Base-by-base conservation (phyloP, 1,284 basidiomycete species). In the Peniophora sp. region DNA sequence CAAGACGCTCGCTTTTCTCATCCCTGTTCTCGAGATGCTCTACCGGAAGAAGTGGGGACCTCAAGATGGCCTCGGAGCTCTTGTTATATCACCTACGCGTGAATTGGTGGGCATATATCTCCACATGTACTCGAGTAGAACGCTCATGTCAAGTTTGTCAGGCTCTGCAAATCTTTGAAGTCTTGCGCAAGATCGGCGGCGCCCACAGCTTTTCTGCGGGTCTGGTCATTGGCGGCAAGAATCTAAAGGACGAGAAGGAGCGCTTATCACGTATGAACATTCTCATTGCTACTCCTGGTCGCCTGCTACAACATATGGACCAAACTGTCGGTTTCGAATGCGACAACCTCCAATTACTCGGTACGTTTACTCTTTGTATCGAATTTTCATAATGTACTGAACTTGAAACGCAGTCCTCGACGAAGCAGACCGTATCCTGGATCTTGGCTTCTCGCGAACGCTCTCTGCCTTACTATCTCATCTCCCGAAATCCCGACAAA, bases 91-190 rank as follows among this genome's bases (percentile, higher is more conserved):
- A 2, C 97, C 97, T 1, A 99, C 96, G 1, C 78, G 96, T 52
- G 97, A 99, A 70, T 72, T 99, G 50, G 90, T 91, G 57, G 61
- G 75, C 10, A 70, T 14, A n/a, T 8, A 27, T n/a, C n/a, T 34
- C 24, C 52, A 22, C 51, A 35, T 48, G 49, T 11, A 39, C 14
- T 23, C 12, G 3, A 3, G 9, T 39, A 8, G 27, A 35, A 25
- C 36, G 34, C 54, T n/a, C 50, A 47, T 17, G 32, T 3, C n/a
- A n/a, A n/a, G n/a, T 36, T 16, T 17, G 1, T 11, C 47, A 90
- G 88, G 94, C 95, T 1, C 90, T 97, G 11, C 95, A 98, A 75
- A 98, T 97, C 56, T 99, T 99, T 65, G 93, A 96, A 52, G 95
- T 98, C 3, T 70, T 99, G 10, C 82, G 92, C 39, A 89, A 89